phyloP scores from a whole-genome alignment of 1,284 basidiomycete genomes.

The Austroboletus niveus region DNA sequence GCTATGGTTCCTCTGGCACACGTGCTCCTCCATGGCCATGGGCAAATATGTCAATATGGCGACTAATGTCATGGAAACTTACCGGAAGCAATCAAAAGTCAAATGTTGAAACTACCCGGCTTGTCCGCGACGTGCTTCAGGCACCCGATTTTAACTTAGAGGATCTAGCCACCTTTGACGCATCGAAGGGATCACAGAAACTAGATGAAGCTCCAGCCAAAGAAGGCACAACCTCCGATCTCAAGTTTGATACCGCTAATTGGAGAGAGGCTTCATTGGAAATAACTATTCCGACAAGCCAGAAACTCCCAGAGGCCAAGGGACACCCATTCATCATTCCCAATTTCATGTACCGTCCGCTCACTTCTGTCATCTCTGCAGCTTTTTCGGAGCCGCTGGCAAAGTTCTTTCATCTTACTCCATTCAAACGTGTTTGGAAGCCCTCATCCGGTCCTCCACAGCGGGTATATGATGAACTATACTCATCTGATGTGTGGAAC shows the following conservation, averaged over 20 bases:
- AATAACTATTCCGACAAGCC: neutral
- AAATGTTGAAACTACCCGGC: neutral
- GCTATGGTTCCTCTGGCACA: neutral
- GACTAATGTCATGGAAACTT: neutral
- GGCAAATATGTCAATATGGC: slow-evolving; percentile 3
- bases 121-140: neutral
- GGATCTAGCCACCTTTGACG: neutral
- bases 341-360: neutral
- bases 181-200: neutral
- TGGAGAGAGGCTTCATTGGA: neutral
- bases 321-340: neutral
- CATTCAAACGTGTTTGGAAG: slow-evolving; percentile 1
- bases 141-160: neutral
- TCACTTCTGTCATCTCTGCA: neutral
- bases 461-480: slow-evolving; percentile 1
- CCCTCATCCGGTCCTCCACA: neutral
- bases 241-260: neutral
- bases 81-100: neutral
- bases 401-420: neutral
- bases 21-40: slow-evolving; percentile 1
- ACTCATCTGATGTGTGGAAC: neutral
- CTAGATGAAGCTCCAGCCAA: neutral
- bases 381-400: neutral
- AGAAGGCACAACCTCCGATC: neutral
- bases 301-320: neutral